A percentile compares a stretch with the other conserved stretches of the same genome.
Evolutionary conservation across 768 basidiomycete genomes (phyloP).

Genomic region (Scleroderma bovista): DNA sequence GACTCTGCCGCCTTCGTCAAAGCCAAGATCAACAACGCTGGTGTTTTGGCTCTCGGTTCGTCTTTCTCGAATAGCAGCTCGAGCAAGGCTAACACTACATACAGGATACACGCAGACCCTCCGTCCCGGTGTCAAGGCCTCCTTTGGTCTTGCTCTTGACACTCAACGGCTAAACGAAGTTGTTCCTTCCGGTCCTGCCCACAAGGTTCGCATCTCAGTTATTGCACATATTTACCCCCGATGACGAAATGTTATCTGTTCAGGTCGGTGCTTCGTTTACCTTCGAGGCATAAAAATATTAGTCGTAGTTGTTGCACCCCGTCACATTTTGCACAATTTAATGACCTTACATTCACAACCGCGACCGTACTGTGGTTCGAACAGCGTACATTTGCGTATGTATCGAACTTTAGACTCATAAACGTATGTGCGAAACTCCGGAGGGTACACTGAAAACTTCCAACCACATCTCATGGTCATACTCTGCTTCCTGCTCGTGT

Average conservation of each 20-base stretch:
- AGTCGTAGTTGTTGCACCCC: slow-evolving; percentile 14
- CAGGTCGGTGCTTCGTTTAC: slow-evolving; percentile 69
- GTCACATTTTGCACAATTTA: slow-evolving; percentile 9
- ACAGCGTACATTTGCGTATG: too few species aligned
- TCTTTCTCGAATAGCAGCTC: background rate
- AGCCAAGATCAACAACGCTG: slow-evolving; percentile 97
- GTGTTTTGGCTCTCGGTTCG: slow-evolving; percentile 80
- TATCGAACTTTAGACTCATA: too few species aligned
- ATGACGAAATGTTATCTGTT: background rate
- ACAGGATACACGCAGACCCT: slow-evolving; percentile 88
- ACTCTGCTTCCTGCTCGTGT: slow-evolving; percentile 70
- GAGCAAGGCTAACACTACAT: slow-evolving; percentile 10
- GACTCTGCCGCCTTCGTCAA: slow-evolving; percentile 91
- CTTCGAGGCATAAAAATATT: slow-evolving; percentile 57
- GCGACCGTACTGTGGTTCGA: too few species aligned
- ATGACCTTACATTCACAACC: too few species aligned
- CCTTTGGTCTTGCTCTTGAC: slow-evolving; percentile 94
- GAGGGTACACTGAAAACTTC: too few species aligned
- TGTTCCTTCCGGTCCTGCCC: slow-evolving; percentile 56
- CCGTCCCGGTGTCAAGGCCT: slow-evolving; percentile 87
- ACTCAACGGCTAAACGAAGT: slow-evolving; percentile 85
- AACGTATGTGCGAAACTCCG: too few species aligned
- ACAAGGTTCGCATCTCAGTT: slow-evolving; percentile 50
- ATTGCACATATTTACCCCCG: background rate
- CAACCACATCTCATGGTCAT: slow-evolving; percentile 81